Percentiles rank a stretch among this genome's conserved stretches.
These are phyloP conservation scores for Polyplosphaeria fusca DNA, from an alignment of 495 filamentous ascomycete genomes.

Conservation along the genomic window DNA sequence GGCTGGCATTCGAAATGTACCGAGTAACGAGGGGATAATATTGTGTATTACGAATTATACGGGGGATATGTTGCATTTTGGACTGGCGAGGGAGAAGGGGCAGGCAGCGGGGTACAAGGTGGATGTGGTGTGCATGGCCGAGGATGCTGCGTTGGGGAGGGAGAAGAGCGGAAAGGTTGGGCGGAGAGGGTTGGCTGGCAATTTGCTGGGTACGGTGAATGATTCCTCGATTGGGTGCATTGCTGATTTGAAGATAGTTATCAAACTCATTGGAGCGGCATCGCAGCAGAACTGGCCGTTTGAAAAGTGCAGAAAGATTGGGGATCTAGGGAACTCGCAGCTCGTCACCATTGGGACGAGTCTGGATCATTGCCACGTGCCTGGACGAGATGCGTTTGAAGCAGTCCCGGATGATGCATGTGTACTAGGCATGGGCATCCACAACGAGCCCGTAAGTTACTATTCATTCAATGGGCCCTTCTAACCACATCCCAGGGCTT, in stretches of 20 bases:
- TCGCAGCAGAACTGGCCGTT: constrained; percentile 43
- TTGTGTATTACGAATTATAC: constrained; percentile 67
- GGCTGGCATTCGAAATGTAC: constrained; percentile 54
- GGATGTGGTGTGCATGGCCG: constrained; percentile 57
- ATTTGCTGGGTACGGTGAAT: constrained; percentile 39
- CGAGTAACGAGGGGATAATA: constrained; percentile 56
- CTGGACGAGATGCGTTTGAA: constrained; percentile 55
- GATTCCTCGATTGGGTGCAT: background rate
- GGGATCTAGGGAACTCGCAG: constrained; percentile 51
- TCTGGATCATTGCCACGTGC: constrained; percentile 63
- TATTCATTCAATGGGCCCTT: background rate
- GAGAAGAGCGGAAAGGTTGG: constrained; percentile 54
- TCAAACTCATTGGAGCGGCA: constrained; percentile 41
- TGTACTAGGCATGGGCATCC: constrained; percentile 60
- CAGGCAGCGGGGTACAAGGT: constrained; percentile 53
- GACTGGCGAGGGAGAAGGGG: constrained; percentile 60
- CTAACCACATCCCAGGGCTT: constrained; percentile 40
- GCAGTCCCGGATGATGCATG: constrained; percentile 48
- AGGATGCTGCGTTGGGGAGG: constrained; percentile 60
- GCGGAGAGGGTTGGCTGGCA: constrained; percentile 56
- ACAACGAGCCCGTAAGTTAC: constrained; percentile 54
- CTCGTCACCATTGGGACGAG: constrained; percentile 59
- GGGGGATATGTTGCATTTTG: constrained; percentile 63
- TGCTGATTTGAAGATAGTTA: constrained; percentile 27
- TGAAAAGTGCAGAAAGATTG: constrained; percentile 56